Conservation (phyloP, 805 yeast genomes). For the Nakazawaea anatomiae region DNA sequence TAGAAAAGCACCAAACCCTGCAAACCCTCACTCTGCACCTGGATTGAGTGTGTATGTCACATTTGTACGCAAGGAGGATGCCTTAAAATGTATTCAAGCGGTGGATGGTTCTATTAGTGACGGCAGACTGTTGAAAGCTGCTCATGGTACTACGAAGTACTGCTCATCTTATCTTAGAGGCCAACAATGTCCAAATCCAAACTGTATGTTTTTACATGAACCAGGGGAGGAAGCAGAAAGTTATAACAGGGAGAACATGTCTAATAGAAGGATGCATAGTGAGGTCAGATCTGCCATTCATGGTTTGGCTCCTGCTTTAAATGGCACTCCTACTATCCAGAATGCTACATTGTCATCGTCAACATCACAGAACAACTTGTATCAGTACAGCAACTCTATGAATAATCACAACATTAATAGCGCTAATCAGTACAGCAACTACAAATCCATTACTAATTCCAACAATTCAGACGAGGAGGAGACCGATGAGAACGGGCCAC, state of each 20-base stretch:
- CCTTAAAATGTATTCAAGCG: slow-evolving; percentile 86
- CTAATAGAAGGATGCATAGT: slow-evolving; percentile 50
- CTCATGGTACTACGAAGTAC: slow-evolving; percentile 97
- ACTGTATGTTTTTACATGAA: slow-evolving; percentile 97
- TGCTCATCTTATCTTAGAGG: slow-evolving; percentile 95
- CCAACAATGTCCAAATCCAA: slow-evolving; percentile 95
- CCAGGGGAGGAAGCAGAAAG: slow-evolving; percentile 99
- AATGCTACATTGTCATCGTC: slow-evolving; percentile 14
- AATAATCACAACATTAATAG: background rate
- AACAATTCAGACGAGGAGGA: slow-evolving; percentile 15
- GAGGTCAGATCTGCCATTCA: slow-evolving; percentile 28
- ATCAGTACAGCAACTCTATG: background rate
- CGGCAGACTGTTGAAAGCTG: slow-evolving; percentile 85
- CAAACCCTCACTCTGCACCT: slow-evolving; percentile 44
- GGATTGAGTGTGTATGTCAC: slow-evolving; percentile 97
- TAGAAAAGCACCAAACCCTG: slow-evolving; percentile 52
- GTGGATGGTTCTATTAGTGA: slow-evolving; percentile 91
- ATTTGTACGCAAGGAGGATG: slow-evolving; percentile 89
- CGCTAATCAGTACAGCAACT: background rate
- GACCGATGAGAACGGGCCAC: slow-evolving; percentile 20
- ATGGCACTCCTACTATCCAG: slow-evolving; percentile 10
- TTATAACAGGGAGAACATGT: slow-evolving; percentile 82
- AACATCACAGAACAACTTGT: slow-evolving; percentile 8
- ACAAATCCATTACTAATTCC: slow-evolving; percentile 12
- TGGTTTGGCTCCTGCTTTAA: slow-evolving; percentile 26